Base-by-base conservation (phyloP, 306 rosid genomes). In the Crataegus laevigata region DNA sequence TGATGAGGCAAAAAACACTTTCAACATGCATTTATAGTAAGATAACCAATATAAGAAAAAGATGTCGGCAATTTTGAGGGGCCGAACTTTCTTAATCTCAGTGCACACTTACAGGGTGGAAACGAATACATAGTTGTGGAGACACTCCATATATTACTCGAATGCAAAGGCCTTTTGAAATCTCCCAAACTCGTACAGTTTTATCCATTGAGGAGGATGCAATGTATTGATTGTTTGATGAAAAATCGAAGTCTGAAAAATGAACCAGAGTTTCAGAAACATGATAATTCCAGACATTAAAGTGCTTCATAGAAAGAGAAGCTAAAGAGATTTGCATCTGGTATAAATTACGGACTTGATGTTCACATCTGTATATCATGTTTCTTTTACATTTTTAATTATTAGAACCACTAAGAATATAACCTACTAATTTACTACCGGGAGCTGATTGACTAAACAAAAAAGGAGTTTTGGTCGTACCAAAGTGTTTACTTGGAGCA, bases 121-220 rank as follows among this genome's bases (percentile, higher is more conserved):
- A 94, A 77, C 98, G 97, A 60, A 94, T 91, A 75, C 98, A 94
- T 81, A 85, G 51, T 77, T 94, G 98, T 22, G 97, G 79, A 86
- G 91, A 87, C 82, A 94, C 93, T 82, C 98, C 97, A 85, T 94
- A 94, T 85, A 91, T 91, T 87, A 94, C 97, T 84, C 98, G 88
- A 69, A 94, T 91, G 87, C 98, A 94, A 80, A 87, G 81, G 64
- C 98, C 97, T 85, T 77, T 90, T 28, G 78, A 79, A 87, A 91
- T 90, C 86, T 91, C 97, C 98, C 98, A 94, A 40, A 94, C 94
- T 85, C 94, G 88, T 76, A 94, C 93, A 80, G 98, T 91, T 87
- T 94, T 94, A 84, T 94, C 98, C 93, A 89, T 71, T 25, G 98
- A 94, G 34, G 98, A 85, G 4, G 98, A 94, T 30, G 97, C 94